Evolutionary conservation across 176 grass and related monocot species (phyloP).

Genomic region (Tuctoria greenei): DNA sequence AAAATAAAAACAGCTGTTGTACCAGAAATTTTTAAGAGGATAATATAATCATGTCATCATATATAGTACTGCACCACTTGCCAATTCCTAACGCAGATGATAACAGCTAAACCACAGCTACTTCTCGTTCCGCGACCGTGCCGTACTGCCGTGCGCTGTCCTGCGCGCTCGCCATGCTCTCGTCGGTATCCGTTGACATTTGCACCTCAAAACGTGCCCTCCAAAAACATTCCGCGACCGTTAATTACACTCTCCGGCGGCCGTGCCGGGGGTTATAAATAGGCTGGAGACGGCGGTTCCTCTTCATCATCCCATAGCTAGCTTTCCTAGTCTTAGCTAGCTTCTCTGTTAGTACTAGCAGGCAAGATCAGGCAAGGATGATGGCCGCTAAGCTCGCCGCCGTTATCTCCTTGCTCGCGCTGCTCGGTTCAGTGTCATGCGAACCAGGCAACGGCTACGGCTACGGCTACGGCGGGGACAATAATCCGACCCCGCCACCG

Average conservation of each 20-base stretch:
- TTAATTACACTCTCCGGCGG: too few relatives aligned
- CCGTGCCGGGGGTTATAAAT: not conserved
- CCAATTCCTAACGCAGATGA: too few relatives aligned
- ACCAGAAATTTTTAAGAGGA: too few relatives aligned
- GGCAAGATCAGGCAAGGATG: not conserved
- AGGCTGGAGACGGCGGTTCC: not conserved
- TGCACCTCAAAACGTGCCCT: not conserved
- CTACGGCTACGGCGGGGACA: not conserved
- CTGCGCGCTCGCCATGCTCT: not conserved
- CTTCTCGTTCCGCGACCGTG: too few relatives aligned
- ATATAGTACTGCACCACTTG: too few relatives aligned
- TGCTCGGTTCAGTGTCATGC: slow-evolving; percentile 30
- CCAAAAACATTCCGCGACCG: not conserved
- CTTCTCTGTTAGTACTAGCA: not conserved
- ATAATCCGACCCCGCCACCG: not conserved
- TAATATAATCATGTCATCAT: too few relatives aligned
- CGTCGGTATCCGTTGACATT: not conserved
- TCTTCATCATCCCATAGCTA: not conserved
- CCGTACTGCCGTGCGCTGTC: not conserved
- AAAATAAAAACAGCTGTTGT: too few relatives aligned
- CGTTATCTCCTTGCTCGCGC: not conserved
- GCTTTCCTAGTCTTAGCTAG: too few relatives aligned
- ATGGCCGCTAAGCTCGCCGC: slow-evolving; percentile 29
- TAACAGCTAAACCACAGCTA: too few relatives aligned
- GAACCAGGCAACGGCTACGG: not conserved